These are phyloP conservation scores for Drechslerella stenobrocha DNA, from an alignment of 2,329 filamentous ascomycete species.

Conservation along the genomic window DNA sequence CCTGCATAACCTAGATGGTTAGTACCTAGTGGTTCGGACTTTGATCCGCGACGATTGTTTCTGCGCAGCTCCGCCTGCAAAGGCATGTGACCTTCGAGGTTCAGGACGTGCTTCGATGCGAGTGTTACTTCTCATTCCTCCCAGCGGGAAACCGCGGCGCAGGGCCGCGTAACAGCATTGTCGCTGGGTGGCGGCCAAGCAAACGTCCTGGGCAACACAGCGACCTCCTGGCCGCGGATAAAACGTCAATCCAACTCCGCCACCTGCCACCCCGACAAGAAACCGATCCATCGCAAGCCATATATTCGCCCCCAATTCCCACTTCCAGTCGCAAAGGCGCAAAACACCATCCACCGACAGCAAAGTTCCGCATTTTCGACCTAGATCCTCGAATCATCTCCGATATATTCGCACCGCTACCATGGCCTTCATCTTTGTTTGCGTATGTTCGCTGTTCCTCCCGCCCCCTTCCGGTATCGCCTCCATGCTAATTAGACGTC, in stretches of 20 bases:
- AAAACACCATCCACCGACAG: neutral
- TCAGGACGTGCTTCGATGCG: too few species aligned
- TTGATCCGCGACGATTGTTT: too few species aligned
- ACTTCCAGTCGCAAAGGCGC: neutral
- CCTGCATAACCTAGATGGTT: too few species aligned
- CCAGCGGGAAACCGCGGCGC: constrained; percentile 1
- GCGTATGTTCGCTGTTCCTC: constrained; percentile 24
- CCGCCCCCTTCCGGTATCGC: constrained; percentile 13
- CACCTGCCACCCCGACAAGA: constrained; percentile 24
- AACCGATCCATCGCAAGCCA: neutral
- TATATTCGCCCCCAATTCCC: neutral
- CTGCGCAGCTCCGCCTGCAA: too few species aligned
- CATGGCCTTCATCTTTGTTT: constrained; percentile 48
- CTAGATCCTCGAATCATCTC: neutral
- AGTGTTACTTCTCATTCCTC: too few species aligned
- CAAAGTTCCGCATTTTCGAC: neutral
- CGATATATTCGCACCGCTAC: neutral
- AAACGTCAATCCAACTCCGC: constrained; percentile 26
- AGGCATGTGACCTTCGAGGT: too few species aligned
- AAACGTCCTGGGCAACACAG: constrained; percentile 13
- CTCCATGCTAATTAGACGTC: constrained; percentile 11
- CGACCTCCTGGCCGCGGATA: constrained; percentile 25
- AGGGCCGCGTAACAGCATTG: constrained; percentile 32
- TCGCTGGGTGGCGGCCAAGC: constrained; percentile 32
- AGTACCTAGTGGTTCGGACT: too few species aligned